A percentile compares a stretch with the other conserved stretches of the same genome.
These are phyloP conservation scores for Agapanthus africanus DNA, from an alignment of 106 monocot species.

Conservation along the genomic window DNA sequence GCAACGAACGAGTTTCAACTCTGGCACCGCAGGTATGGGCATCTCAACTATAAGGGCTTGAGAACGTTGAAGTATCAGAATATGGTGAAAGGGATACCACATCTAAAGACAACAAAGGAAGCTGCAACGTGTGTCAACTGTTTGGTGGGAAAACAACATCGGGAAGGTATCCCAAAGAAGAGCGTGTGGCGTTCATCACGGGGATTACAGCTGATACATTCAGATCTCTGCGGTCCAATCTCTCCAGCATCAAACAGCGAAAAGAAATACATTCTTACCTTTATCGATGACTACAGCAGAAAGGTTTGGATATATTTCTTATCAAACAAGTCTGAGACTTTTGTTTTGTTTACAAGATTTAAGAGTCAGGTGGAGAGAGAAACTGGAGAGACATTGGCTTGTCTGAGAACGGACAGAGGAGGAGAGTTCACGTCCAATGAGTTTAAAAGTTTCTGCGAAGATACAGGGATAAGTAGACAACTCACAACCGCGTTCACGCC, in stretches of 20 bases:
- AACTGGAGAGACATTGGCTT: background rate
- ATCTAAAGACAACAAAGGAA: background rate
- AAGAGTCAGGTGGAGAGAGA: conserved; percentile 6
- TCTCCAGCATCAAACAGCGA: conserved; percentile 16
- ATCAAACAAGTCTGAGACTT: background rate
- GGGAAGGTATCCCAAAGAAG: conserved; percentile 8
- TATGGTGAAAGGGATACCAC: conserved; percentile 19
- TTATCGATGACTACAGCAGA: conserved; percentile 13
- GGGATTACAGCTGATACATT: conserved; percentile 14
- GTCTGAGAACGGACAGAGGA: conserved; percentile 1
- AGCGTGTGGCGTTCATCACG: conserved; percentile 13
- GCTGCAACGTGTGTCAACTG: conserved; percentile 16
- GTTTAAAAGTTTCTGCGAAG: conserved; percentile 8
- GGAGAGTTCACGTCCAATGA: conserved; percentile 5
- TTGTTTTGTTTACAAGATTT: conserved; percentile 9
- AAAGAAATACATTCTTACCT: conserved; percentile 19
- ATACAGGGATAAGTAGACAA: background rate
- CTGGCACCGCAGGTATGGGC: conserved; percentile 2
- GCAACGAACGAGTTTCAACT: background rate
- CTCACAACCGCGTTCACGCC: conserved; percentile 3
- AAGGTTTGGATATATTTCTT: conserved; percentile 16
- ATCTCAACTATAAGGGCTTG: background rate
- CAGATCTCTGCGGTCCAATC: conserved; percentile 16
- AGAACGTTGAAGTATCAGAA: background rate
- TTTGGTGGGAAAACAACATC: conserved; percentile 17